Conservation (phyloP, 352 stramenopile genomes). For the Phytophthora cactorum region DNA sequence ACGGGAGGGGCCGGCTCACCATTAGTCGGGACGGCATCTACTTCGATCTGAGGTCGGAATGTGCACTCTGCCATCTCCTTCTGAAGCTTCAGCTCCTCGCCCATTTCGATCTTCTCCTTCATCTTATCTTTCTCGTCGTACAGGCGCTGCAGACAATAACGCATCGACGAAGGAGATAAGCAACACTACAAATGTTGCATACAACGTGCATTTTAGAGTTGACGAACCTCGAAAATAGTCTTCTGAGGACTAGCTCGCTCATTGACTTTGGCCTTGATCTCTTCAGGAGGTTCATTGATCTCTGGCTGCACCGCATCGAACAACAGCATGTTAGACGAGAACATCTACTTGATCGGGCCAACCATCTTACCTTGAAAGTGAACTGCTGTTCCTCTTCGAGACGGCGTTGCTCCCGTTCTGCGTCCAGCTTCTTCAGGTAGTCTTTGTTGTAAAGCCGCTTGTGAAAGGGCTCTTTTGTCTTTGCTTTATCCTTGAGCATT, state of each 20-base stretch:
- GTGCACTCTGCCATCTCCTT: conserved; percentile 85
- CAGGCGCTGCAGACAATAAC: conserved; percentile 53
- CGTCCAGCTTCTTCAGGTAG: conserved; percentile 65
- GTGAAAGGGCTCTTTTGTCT: conserved; percentile 70
- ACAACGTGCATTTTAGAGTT: conserved; percentile 29
- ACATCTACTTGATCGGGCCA: conserved; percentile 1
- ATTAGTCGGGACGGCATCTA: conserved; percentile 34
- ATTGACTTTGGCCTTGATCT: conserved; percentile 67
- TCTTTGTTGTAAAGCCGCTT: conserved; percentile 84
- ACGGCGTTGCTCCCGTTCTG: conserved; percentile 74
- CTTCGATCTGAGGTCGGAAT: conserved; percentile 75
- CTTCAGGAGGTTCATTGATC: conserved; percentile 57
- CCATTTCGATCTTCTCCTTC: conserved; percentile 79
- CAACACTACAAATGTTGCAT: conserved; percentile 17
- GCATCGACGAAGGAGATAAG: conserved; percentile 14
- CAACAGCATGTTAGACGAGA: conserved; percentile 17
- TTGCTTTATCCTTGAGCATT: conserved; percentile 27
- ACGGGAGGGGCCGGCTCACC: conserved; percentile 53
- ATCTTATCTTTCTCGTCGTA: conserved; percentile 83
- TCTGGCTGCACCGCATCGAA: conserved; percentile 47
- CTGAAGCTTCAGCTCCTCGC: conserved; percentile 69
- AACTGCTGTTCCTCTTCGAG: conserved; percentile 75
- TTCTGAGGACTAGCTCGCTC: conserved; percentile 64
- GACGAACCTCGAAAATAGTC: conserved; percentile 83
- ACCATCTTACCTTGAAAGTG: conserved; percentile 71